Base-by-base conservation (phyloP, 345 rosid species). In the Viola odorata region DNA sequence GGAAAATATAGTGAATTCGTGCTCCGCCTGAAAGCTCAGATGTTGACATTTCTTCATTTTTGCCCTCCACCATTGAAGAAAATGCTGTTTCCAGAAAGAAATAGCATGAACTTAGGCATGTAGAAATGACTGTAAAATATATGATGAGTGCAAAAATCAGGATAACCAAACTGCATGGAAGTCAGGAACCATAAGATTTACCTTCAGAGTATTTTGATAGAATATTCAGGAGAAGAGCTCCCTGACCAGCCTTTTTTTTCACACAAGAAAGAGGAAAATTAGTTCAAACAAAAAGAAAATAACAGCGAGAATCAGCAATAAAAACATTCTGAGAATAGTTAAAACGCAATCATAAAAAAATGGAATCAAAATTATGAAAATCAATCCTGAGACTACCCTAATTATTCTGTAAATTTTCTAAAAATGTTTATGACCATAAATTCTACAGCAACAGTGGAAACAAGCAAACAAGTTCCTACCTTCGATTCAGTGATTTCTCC, bases 201-300 rank as follows among this genome's bases (percentile, higher is more conserved):
- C 99, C 99, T 70, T 88, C 98, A 54, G 83, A 82, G 71, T 91
- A 95, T 75, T 86, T 91, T 6, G 99, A 91, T 63, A 91, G 88
- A 72, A 95, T 86, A 69, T 88, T 91, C 70, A 95, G 80, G 15
- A 95, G 82, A 70, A 95, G 85, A 65, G 99, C 92, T 57, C 99
- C 97, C 74, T 91, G 96, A 44, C 95, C 98, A 75, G 96, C 95
- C 99, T 95, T 63, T 41, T 50, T 12, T 36, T 44, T 16, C 23
- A 38, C 56, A 80, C 57, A 78, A 61, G 64, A 62, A 51, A 55
- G 51, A 16, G 44, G 9, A 55, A 17, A 61, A 48, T 32, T 15
- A 70, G 58, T 4, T 40, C 55, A 60, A 48, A 45, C 32, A 66
- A 57, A 51, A 61, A 53, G 49, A 39, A 62, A 12, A 44, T 8